Evolutionary conservation across 179 eudicot species (phyloP).

Genomic region (Spergularia azorica): DNA sequence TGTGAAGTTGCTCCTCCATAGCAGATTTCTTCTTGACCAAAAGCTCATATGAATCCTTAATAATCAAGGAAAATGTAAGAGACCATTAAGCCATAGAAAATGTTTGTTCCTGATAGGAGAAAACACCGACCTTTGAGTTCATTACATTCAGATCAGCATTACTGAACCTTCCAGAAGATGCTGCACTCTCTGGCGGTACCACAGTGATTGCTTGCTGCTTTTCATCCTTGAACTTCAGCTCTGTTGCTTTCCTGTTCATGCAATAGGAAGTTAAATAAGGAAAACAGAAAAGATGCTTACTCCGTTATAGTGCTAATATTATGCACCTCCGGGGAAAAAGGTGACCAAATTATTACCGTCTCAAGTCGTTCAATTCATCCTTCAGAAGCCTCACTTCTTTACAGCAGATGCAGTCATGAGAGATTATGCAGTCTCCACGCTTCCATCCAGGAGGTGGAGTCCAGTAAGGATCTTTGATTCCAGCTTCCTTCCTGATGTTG

Average conservation of each 20-base stretch:
- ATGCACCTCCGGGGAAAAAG: background rate
- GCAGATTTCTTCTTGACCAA: slow-evolving; percentile 37
- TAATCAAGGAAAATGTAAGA: background rate
- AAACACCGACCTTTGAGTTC: slow-evolving; percentile 30
- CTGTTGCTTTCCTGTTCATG: slow-evolving; percentile 39
- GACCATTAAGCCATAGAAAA: background rate
- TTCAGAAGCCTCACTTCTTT: slow-evolving; percentile 50
- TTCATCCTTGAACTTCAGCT: slow-evolving; percentile 35
- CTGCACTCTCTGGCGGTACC: slow-evolving; percentile 10
- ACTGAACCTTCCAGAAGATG: slow-evolving; percentile 18
- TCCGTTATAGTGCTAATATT: background rate
- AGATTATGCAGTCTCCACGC: slow-evolving; percentile 63
- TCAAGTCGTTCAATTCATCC: slow-evolving; percentile 44
- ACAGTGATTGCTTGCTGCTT: slow-evolving; percentile 19
- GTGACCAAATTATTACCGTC: slow-evolving; percentile 41
- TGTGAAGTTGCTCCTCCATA: slow-evolving; percentile 37
- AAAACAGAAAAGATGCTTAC: background rate
- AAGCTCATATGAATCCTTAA: slow-evolving; percentile 34
- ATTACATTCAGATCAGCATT: slow-evolving; percentile 10
- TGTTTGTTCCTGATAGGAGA: background rate
- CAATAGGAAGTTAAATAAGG: slow-evolving; percentile 3
- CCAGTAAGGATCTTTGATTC: slow-evolving; percentile 85
- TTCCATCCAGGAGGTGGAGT: slow-evolving; percentile 93
- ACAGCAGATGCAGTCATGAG: slow-evolving; percentile 35
- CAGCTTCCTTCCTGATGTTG: slow-evolving; percentile 70